phyloP scores from a whole-genome alignment of 1,139 yeast genomes.

The Arxiozyma heterogenica region DNA sequence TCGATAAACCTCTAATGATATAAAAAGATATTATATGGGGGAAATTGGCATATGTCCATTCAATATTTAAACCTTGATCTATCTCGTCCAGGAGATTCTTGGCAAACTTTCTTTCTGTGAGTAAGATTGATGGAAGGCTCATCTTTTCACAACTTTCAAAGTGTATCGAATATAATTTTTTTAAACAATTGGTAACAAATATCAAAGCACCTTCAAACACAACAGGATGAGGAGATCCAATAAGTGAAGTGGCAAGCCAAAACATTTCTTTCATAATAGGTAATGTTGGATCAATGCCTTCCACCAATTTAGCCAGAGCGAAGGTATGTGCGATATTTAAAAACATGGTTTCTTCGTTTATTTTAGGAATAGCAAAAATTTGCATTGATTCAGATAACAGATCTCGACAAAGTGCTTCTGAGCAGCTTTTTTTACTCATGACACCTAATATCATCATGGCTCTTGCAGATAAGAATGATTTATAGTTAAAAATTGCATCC shows the following conservation, averaged over 20 bases:
- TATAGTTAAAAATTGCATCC: constrained; percentile 53
- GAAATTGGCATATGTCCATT: constrained; percentile 41
- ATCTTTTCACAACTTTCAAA: constrained; percentile 10
- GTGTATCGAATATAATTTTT: constrained; percentile 22
- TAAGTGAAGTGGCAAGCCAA: constrained; percentile 48
- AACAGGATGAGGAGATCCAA: constrained; percentile 35
- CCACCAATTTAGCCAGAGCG: constrained; percentile 51
- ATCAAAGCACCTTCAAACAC: constrained; percentile 51
- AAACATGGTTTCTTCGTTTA: constrained; percentile 28
- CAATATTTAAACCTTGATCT: constrained; percentile 39
- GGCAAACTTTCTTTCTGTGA: constrained; percentile 32
- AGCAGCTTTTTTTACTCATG: constrained; percentile 53
- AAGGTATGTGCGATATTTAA: constrained; percentile 33
- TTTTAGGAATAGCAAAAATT: constrained; percentile 30
- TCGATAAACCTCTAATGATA: constrained; percentile 55
- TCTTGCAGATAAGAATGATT: constrained; percentile 60
- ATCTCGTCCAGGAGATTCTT: constrained; percentile 36
- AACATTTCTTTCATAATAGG: constrained; percentile 48
- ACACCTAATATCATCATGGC: constrained; percentile 68
- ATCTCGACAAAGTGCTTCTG: constrained; percentile 44
- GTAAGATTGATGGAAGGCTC: constrained; percentile 13
- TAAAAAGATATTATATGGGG: constrained; percentile 47
- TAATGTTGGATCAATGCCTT: constrained; percentile 51
- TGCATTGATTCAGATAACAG: constrained; percentile 32
- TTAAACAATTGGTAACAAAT: constrained; percentile 32